Percentiles rank a stretch among this genome's conserved stretches.
Conservation (phyloP, 2,329 filamentous ascomycete genomes). For the Stachybotrys chartarum region DNA sequence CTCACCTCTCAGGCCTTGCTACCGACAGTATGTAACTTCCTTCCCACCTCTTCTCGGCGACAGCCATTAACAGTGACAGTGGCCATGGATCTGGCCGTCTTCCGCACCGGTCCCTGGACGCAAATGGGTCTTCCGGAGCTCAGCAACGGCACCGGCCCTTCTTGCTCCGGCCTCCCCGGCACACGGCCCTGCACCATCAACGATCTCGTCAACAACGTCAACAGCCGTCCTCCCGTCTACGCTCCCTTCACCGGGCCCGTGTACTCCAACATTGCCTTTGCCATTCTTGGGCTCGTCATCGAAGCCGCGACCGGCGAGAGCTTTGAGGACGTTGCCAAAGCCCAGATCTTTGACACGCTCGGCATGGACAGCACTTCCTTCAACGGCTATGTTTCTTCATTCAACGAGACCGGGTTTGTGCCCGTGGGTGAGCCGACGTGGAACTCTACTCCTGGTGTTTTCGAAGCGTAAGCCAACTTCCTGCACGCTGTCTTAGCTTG, state of each 20-base stretch:
- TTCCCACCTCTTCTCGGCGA: no score
- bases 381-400: slow-evolving; percentile 19
- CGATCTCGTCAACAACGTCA: slow-evolving; percentile 19
- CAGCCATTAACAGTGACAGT: slow-evolving; percentile 13
- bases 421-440: slow-evolving; percentile 24
- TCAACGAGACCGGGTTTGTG: slow-evolving; percentile 23
- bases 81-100: slow-evolving; percentile 22
- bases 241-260: slow-evolving; percentile 31
- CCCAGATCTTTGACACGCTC: slow-evolving; percentile 32
- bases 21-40: slow-evolving; percentile 21
- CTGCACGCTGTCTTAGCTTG: background rate
- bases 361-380: slow-evolving; percentile 33
- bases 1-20: slow-evolving; percentile 36
- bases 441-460: slow-evolving; percentile 24
- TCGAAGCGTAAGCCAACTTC: slow-evolving; percentile 21
- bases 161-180: slow-evolving; percentile 26
- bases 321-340: slow-evolving; percentile 29
- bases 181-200: slow-evolving; percentile 20
- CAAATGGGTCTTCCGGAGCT: slow-evolving; percentile 23
- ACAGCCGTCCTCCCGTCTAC: slow-evolving; percentile 28
- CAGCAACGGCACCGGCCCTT: slow-evolving; percentile 16
- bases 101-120: slow-evolving; percentile 16
- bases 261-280: slow-evolving; percentile 42
- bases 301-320: slow-evolving; percentile 33
- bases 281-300: slow-evolving; percentile 36